Conservation (phyloP, 2,329 filamentous ascomycete species). For the Trichoderma citrinoviride region DNA sequence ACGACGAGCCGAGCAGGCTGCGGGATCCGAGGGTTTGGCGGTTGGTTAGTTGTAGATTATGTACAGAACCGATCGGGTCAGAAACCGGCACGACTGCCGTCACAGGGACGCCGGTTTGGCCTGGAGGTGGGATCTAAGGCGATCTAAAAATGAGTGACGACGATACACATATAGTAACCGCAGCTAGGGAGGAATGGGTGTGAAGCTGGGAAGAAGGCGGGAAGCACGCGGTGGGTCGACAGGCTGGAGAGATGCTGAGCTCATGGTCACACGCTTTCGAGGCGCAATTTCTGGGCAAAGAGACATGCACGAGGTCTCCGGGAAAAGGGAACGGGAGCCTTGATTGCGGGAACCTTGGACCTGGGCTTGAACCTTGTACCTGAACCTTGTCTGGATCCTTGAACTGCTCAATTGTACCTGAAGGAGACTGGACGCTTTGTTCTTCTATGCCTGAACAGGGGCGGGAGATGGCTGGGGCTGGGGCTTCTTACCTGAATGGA, state of each 20-base stretch:
- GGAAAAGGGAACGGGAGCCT: no score
- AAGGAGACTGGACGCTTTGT: no score
- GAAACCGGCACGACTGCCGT: background rate
- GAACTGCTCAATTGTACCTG: background rate
- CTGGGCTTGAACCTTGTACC: background rate
- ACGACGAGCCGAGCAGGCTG: background rate
- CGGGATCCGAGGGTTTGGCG: background rate
- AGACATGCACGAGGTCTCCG: slow-evolving; percentile 4
- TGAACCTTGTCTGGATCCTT: background rate
- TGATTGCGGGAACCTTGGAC: background rate
- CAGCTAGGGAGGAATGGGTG: slow-evolving; percentile 9
- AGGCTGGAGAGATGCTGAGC: slow-evolving; percentile 16
- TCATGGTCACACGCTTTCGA: slow-evolving; percentile 18
- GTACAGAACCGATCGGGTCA: no score
- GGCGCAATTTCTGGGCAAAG: slow-evolving; percentile 3
- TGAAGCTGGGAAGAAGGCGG: background rate
- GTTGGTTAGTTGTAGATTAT: no score
- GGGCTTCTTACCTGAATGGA: background rate
- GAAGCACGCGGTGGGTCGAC: slow-evolving; percentile 15
- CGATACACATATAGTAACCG: background rate
- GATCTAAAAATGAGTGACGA: background rate
- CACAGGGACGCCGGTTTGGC: background rate
- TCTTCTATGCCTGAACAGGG: no score
- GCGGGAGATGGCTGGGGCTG: background rate
- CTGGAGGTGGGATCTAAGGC: background rate